Base-by-base conservation (phyloP, 2,329 filamentous ascomycete species). In the Colletotrichum costaricense region DNA sequence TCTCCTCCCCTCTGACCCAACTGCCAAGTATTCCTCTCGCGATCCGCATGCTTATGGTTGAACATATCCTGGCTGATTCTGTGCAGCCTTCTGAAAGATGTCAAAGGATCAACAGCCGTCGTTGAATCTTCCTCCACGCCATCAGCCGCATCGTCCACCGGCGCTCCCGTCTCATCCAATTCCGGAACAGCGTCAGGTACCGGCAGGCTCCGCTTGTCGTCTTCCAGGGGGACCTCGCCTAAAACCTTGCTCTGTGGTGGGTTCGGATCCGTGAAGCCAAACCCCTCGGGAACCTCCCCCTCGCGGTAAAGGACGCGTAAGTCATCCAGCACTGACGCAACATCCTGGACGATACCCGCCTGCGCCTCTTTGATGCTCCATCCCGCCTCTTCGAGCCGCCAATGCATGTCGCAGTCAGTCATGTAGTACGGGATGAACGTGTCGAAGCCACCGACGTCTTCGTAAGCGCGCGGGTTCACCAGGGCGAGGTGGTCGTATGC, bases 401-500 rank as follows among this genome's bases (percentile, higher is more conserved):
- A 80, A 75, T 90, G 86, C 82, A 88, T 86, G 76, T 90, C 88
- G 79, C 88, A 91, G 76, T 91, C 89, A 42, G 86, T 88, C 75
- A 86, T 84, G 77, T 91, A 90, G 77, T 87, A 91, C 0, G 88
- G 87, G 55, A 92, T 90, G 69, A 88, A 80, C 0, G 86, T 86
- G 76, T 91, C 89, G 87, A 88, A 91, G 1, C 84, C 87, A 22
- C 89, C 84, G 5, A 90, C 83, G 33, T 85, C 82, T 68, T 86
- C 83, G 76, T 86, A 87, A 0, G 88, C 86, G 6, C 78, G 80
- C 11, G 86, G 86, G 76, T 91, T 91, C 49, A 91, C 87, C 3
- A 91, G 81, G 1, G 88, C 84, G 3, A 92, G 82, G 74, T 88
- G 86, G 77, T 91, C 89, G 80, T 90, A 91, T 8, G 87, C 84